These are phyloP conservation scores for Xylaria hypoxylon DNA, from an alignment of 2,329 filamentous ascomycete species.

Conservation along the genomic window DNA sequence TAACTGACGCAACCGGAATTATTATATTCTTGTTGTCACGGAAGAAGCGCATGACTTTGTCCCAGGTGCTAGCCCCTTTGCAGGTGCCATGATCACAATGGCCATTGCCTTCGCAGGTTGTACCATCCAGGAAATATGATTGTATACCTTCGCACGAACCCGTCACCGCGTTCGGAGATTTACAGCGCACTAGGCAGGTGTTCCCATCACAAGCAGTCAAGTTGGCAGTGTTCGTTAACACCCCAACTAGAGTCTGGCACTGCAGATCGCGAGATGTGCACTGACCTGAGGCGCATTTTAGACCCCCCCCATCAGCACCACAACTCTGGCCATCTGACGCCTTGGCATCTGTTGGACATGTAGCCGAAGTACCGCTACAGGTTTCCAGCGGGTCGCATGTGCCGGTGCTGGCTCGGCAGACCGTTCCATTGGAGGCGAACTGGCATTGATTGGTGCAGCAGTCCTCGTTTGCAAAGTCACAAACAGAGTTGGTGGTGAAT, in stretches of 20 bases:
- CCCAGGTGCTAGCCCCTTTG: slow-evolving; percentile 73
- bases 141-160: slow-evolving; percentile 79
- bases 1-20: slow-evolving; percentile 78
- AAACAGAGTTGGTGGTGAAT: slow-evolving; percentile 80
- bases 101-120: slow-evolving; percentile 83
- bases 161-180: slow-evolving; percentile 73
- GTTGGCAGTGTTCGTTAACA: slow-evolving; percentile 77
- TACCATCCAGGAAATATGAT: slow-evolving; percentile 95
- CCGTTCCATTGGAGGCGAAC: slow-evolving; percentile 72
- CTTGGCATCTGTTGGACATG: slow-evolving; percentile 79
- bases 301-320: slow-evolving; percentile 69
- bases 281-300: slow-evolving; percentile 90
- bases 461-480: slow-evolving; percentile 84
- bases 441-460: slow-evolving; percentile 78
- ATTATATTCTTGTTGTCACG: slow-evolving; percentile 80
- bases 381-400: slow-evolving; percentile 86
- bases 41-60: slow-evolving; percentile 82
- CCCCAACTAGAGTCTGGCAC: slow-evolving; percentile 86
- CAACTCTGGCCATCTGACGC: slow-evolving; percentile 78
- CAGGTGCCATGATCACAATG: slow-evolving; percentile 83
- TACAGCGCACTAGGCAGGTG: slow-evolving; percentile 82
- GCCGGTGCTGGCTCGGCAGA: slow-evolving; percentile 85
- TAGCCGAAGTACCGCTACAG: slow-evolving; percentile 77
- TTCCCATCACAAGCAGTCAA: slow-evolving; percentile 81
- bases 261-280: slow-evolving; percentile 93